phyloP scores from a whole-genome alignment of 2,329 filamentous ascomycete species.

The Ophiostoma sp. region DNA sequence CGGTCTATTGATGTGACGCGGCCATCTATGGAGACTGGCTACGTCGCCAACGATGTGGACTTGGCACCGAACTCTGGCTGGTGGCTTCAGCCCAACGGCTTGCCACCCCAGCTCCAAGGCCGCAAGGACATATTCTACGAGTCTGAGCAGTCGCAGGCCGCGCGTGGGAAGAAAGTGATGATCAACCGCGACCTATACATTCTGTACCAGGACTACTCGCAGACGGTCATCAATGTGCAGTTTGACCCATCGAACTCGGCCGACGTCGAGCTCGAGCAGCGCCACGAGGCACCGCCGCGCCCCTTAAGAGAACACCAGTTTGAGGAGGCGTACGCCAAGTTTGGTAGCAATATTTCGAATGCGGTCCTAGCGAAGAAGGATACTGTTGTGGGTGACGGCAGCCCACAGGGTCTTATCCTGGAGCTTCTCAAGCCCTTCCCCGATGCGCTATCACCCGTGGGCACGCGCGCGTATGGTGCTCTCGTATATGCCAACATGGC shows the following conservation, averaged over 20 bases:
- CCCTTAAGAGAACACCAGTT: slow-evolving; percentile 86
- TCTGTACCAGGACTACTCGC: slow-evolving; percentile 94
- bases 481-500: slow-evolving; percentile 91
- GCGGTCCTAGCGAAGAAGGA: slow-evolving; percentile 68
- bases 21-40: slow-evolving; percentile 71
- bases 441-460: slow-evolving; percentile 73
- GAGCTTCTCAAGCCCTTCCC: slow-evolving; percentile 70
- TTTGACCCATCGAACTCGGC: slow-evolving; percentile 70
- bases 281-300: slow-evolving; percentile 76
- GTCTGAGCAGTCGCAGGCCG: slow-evolving; percentile 67
- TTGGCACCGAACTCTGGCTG: slow-evolving; percentile 68
- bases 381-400: slow-evolving; percentile 76
- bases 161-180: slow-evolving; percentile 62
- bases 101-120: slow-evolving; percentile 75
- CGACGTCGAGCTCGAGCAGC: slow-evolving; percentile 73
- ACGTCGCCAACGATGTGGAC: slow-evolving; percentile 83
- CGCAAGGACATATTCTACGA: slow-evolving; percentile 80
- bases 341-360: slow-evolving; percentile 71
- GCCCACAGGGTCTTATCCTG: slow-evolving; percentile 67
- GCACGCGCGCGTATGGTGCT: slow-evolving; percentile 84
- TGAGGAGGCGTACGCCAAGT: slow-evolving; percentile 75
- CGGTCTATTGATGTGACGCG: slow-evolving; percentile 70
- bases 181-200: slow-evolving; percentile 78
- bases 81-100: slow-evolving; percentile 77
- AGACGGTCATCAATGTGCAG: slow-evolving; percentile 76